Base-by-base conservation (phyloP, 345 rosid species). In the Linum usitatissimum region DNA sequence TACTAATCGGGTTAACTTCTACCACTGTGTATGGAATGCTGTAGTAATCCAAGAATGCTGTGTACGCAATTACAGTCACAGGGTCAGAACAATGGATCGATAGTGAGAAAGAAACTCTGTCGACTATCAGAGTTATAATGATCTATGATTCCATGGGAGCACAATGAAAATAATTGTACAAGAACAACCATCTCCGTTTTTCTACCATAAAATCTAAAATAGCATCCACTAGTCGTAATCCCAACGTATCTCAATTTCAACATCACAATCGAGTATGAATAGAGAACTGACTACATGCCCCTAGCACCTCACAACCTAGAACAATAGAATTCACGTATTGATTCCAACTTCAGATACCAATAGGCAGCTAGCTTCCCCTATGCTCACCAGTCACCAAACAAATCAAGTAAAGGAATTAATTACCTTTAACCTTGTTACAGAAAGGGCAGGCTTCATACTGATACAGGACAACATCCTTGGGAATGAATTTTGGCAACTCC, bases 361-460 rank as follows among this genome's bases (percentile, higher is more conserved):
- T 34, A 34, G 38, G 38, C 38, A 34, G 38, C 38, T 34, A 34
- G 38, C 38, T 34, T 34, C 3, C 38, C 38, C 38, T 7, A 34
- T 34, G 38, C 6, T 34, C 51, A 45, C 51, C 17, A n/a, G 30
- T 20, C 18, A 58, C 23, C 17, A 57, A 67, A 53, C 23, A 19
- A 20, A 34, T 13, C 9, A 56, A 2, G 10, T 12, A n/a, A 18
- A 55, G 34, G 40, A 3, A 21, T 1, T 40, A 15, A 38, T 39
- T 71, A 91, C 94, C 91, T 87, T 84, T 90, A 62, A 90, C 85
- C 77, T 93, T 93, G 78, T 93, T 93, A 79, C 97, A 87, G 73
- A 93, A 93, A 70, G 97, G 96, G 71, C 96, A 93, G 61, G 99
- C 97, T 67, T 90, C 94, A 66, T 87, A 93, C 81, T 93, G 99